phyloP scores from a whole-genome alignment of 352 stramenopile species.

The Globisporangium lucens region DNA sequence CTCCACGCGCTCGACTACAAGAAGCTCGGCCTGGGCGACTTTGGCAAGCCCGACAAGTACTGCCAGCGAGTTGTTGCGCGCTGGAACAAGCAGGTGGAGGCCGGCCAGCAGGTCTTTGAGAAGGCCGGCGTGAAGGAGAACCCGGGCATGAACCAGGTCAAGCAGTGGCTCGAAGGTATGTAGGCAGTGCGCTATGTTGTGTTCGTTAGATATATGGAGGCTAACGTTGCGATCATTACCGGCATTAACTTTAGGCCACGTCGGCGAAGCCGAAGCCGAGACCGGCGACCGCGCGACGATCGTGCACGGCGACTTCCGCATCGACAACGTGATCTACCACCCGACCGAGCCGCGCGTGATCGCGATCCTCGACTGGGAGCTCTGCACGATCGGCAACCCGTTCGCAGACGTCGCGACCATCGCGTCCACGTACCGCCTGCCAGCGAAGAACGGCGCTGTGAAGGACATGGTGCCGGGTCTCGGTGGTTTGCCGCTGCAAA shows the following conservation, averaged over 20 bases:
- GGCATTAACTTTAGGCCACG: slow-evolving; percentile 15
- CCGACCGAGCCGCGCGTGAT: slow-evolving; percentile 77
- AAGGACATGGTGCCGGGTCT: slow-evolving; percentile 60
- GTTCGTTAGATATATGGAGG: background rate
- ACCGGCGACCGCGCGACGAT: slow-evolving; percentile 39
- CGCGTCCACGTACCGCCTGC: slow-evolving; percentile 50
- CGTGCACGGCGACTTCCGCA: slow-evolving; percentile 86
- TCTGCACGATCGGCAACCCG: slow-evolving; percentile 85
- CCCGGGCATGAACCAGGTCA: slow-evolving; percentile 41
- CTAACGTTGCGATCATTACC: background rate
- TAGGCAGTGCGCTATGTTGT: background rate
- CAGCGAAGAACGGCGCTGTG: slow-evolving; percentile 29
- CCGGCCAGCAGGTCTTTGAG: slow-evolving; percentile 40
- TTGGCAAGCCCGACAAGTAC: slow-evolving; percentile 68
- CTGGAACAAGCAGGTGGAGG: slow-evolving; percentile 72
- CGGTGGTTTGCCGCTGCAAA: slow-evolving; percentile 35
- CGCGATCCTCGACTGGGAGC: slow-evolving; percentile 86
- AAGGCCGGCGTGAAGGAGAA: slow-evolving; percentile 58
- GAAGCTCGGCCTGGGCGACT: slow-evolving; percentile 46
- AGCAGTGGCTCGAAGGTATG: slow-evolving; percentile 52
- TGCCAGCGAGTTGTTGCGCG: slow-evolving; percentile 64
- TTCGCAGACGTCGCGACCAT: slow-evolving; percentile 79
- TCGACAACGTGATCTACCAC: slow-evolving; percentile 88
- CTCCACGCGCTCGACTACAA: slow-evolving; percentile 67
- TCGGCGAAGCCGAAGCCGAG: slow-evolving; percentile 47